Evolutionary conservation across 148 eudicot genomes (phyloP).

Genomic region (Oxyria digyna): DNA sequence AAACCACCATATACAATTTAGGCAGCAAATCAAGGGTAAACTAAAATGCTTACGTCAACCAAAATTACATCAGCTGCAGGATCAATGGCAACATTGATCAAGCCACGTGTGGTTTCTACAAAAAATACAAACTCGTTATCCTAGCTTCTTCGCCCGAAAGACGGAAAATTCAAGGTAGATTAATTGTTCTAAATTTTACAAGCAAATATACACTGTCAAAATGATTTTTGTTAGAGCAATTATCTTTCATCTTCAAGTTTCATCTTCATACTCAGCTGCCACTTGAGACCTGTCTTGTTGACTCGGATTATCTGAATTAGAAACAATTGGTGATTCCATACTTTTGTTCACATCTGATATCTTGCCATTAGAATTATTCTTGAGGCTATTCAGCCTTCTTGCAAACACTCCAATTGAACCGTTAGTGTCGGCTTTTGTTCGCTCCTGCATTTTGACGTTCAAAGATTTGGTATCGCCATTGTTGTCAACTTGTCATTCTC

Average conservation of each 20-base stretch:
- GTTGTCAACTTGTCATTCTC: conserved; percentile 12
- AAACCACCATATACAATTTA: no score
- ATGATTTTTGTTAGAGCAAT: neutral
- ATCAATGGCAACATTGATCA: neutral
- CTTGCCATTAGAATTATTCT: neutral
- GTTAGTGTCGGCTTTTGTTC: conserved; percentile 1
- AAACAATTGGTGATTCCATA: conserved; percentile 21
- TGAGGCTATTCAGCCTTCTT: neutral
- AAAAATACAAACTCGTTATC: neutral
- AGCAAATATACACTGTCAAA: conserved; percentile 3
- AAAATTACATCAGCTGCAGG: no score
- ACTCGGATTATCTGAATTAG: conserved; percentile 41
- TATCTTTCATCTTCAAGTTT: conserved; percentile 16
- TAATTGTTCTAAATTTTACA: neutral
- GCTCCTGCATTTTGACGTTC: conserved; percentile 10
- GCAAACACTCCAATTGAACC: neutral
- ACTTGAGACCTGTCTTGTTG: conserved; percentile 9
- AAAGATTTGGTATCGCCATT: conserved; percentile 8
- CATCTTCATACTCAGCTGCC: conserved; percentile 28
- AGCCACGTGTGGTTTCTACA: neutral
- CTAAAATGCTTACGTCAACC: no score
- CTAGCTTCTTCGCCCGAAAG: neutral
- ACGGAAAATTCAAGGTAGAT: neutral
- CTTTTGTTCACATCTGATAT: conserved; percentile 31
- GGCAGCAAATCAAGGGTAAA: no score